Evolutionary conservation across 225 moss, liverwort and hornwort species (phyloP), one percentile per base, ranked within the genome.

Genomic region (Bryoerythrophyllum caledonicum): DNA sequence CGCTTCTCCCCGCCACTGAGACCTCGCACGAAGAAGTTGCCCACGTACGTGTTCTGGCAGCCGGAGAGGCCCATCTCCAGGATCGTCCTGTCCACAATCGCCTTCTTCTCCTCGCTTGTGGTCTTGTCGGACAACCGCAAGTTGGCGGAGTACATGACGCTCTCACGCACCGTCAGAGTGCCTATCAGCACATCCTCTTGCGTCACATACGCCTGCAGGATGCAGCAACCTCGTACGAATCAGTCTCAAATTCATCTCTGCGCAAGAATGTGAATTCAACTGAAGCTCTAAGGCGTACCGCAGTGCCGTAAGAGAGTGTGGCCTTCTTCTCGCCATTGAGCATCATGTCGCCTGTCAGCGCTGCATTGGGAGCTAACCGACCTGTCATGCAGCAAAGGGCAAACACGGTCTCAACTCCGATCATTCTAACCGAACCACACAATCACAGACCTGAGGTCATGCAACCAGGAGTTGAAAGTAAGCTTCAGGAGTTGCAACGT

Each of bases 1-100:
- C 86, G 86, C 48, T 86, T 86, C 62, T 86, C 83, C 27, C 83
- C 86, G 3, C 86, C 86, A 69, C 86, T 86, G 13, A 86, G 53
- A 14, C 81, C 86, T 4, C 86, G 81, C 62, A 86, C 75, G 8
- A 83, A 83, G 54, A 83, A 83, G 73, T 83, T 83, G 37, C 83
- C 86, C 49, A 86, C 86, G 48, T 54, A 78, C 20, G 81, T 65
- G 21, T 83, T 53, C 68, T 81, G 80, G 75, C 86, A 78, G 20
- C 72, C 78, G 12, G 7, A 34, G 25, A 86, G 65, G 17, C 86
- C 86, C 86, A 86, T 86, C 40, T 81, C 86, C 69, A 67, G 48
- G 26, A 86, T 83, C 3, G 81, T 79, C 38, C 69, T 73, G 75
- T 83, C 83, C 60, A 86, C 83, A 16, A 83, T 71, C 28, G 19